phyloP scores from a whole-genome alignment of 169 alveolate genomes.

The Cryptosporidium parvum region DNA sequence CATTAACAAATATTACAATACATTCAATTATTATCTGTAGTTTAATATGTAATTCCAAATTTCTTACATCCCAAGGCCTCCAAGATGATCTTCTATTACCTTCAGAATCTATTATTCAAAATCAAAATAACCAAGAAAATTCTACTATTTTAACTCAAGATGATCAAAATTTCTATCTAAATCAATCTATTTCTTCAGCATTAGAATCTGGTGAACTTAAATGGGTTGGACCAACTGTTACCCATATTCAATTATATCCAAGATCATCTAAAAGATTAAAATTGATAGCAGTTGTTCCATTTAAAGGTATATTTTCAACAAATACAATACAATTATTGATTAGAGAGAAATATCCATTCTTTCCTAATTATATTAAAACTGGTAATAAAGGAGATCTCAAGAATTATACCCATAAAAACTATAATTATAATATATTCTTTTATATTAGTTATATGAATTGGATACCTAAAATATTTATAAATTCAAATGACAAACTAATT shows the following conservation, averaged over 20 bases:
- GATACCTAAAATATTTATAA: background rate
- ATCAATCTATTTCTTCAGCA: background rate
- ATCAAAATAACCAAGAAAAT: background rate
- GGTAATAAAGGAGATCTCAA: background rate
- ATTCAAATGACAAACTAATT: background rate
- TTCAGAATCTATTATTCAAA: background rate
- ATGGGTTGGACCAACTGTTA: slow-evolving; percentile 58
- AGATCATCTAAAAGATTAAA: slow-evolving; percentile 14
- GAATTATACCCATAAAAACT: background rate
- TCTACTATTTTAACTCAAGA: background rate
- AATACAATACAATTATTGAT: slow-evolving; percentile 37
- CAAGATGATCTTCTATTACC: slow-evolving; percentile 50
- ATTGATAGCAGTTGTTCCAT: slow-evolving; percentile 34
- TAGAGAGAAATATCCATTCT: slow-evolving; percentile 35
- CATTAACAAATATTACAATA: slow-evolving; percentile 19
- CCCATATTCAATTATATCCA: slow-evolving; percentile 27
- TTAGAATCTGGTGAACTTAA: slow-evolving; percentile 61
- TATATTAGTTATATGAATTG: slow-evolving; percentile 1
- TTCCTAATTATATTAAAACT: background rate
- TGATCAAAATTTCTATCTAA: background rate
- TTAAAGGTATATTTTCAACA: slow-evolving; percentile 62
- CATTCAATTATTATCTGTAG: slow-evolving; percentile 24
- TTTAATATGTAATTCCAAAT: slow-evolving; percentile 12
- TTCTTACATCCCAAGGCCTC: background rate
- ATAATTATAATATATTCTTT: background rate